These are phyloP conservation scores for Pholiota adiposa DNA, from an alignment of 1,284 basidiomycete species.

Conservation along the genomic window DNA sequence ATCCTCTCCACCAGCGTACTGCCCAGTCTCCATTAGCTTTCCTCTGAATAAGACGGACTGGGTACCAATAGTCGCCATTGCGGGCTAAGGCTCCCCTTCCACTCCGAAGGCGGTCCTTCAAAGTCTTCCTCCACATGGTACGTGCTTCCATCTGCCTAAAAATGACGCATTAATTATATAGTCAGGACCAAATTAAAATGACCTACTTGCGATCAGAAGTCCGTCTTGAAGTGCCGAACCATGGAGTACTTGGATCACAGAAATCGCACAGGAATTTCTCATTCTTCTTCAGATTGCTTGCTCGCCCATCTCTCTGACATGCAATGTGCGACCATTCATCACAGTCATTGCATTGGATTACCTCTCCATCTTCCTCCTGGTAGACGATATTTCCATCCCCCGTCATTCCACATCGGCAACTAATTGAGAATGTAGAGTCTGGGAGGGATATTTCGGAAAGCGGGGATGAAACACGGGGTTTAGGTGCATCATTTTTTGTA, in stretches of 20 bases:
- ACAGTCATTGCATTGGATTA: constrained; percentile 18
- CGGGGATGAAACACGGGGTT: neutral
- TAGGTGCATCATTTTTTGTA: neutral
- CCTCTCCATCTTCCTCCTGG: constrained; percentile 4
- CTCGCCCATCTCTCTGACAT: constrained; percentile 19
- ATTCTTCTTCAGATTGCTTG: constrained; percentile 4
- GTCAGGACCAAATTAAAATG: no score
- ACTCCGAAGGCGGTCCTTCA: neutral
- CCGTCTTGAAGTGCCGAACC: no score
- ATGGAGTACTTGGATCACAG: neutral
- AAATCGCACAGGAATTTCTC: constrained; percentile 13
- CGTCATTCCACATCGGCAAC: constrained; percentile 17
- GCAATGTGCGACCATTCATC: constrained; percentile 20
- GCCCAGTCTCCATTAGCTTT: neutral
- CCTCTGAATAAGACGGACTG: neutral
- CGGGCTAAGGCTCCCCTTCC: neutral
- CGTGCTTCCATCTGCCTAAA: no score
- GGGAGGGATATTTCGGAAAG: constrained; percentile 4
- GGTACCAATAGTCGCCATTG: constrained; percentile 1
- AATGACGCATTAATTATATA: no score
- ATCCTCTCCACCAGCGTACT: neutral
- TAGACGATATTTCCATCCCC: constrained; percentile 15
- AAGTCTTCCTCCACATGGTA: neutral
- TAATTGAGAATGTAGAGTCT: constrained; percentile 10
- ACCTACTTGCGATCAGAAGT: no score